Evolutionary conservation across 2,329 filamentous ascomycete genomes (phyloP).

Genomic region (Leptographium procerum): DNA sequence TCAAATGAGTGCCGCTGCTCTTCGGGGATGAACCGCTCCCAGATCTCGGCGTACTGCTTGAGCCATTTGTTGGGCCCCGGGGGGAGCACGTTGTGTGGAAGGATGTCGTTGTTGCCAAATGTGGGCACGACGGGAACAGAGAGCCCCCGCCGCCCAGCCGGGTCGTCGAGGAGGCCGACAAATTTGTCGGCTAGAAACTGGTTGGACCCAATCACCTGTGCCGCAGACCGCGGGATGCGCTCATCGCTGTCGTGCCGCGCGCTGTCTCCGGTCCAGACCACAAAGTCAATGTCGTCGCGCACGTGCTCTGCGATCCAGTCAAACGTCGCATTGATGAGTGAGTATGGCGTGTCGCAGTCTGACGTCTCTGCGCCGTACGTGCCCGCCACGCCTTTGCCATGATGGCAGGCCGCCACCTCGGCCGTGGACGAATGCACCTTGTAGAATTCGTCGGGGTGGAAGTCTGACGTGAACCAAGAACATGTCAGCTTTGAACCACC

Average conservation of each 20-base stretch:
- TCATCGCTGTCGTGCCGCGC: conserved; percentile 85
- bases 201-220: conserved; percentile 72
- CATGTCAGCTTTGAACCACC: neutral
- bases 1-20: conserved; percentile 84
- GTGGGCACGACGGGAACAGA: conserved; percentile 76
- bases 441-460: conserved; percentile 87
- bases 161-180: conserved; percentile 55
- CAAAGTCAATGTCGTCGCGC: conserved; percentile 72
- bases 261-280: conserved; percentile 87
- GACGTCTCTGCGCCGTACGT: conserved; percentile 75
- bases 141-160: conserved; percentile 44
- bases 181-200: conserved; percentile 65
- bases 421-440: conserved; percentile 63
- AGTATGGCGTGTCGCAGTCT: conserved; percentile 74
- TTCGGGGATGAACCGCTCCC: conserved; percentile 81
- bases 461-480: conserved; percentile 48
- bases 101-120: conserved; percentile 93
- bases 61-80: conserved; percentile 83
- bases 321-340: conserved; percentile 79
- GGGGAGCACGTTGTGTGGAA: conserved; percentile 89
- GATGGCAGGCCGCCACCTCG: conserved; percentile 64
- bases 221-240: conserved; percentile 58
- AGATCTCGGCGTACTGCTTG: conserved; percentile 63
- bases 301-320: conserved; percentile 74
- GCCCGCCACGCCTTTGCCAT: conserved; percentile 64